phyloP scores from a whole-genome alignment of 257 asterid genomes.

The Penstemon barbatus region DNA sequence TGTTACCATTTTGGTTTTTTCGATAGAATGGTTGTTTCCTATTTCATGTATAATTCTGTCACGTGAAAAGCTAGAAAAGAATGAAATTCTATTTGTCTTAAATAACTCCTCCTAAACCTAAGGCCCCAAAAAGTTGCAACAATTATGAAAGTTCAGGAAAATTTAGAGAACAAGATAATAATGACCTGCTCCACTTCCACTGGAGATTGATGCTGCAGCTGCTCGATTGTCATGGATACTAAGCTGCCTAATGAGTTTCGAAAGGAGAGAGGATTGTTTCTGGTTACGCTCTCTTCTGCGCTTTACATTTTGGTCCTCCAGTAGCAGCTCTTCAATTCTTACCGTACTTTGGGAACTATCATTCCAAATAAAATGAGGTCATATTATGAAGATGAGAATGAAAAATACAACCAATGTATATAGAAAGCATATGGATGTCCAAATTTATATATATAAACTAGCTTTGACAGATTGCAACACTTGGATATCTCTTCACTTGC shows the following conservation, averaged over 20 bases:
- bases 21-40: no score
- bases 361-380: slow-evolving; percentile 23
- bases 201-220: slow-evolving; percentile 55
- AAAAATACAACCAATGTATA: not conserved
- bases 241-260: slow-evolving; percentile 71
- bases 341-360: slow-evolving; percentile 64
- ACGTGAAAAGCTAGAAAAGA: no score
- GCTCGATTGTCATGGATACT: slow-evolving; percentile 75
- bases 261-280: slow-evolving; percentile 76
- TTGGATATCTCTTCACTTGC: no score
- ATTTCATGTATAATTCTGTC: no score
- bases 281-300: slow-evolving; percentile 61
- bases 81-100: no score
- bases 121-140: no score
- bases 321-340: slow-evolving; percentile 73
- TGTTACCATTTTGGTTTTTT: no score
- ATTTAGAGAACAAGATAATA: not conserved
- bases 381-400: slow-evolving; percentile 5
- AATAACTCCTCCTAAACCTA: no score
- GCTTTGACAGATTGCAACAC: not conserved
- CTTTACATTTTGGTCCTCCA: slow-evolving; percentile 78
- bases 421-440: not conserved
- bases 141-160: no score
- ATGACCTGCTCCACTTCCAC: slow-evolving; percentile 60
- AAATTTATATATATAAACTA: not conserved